phyloP scores from a whole-genome alignment of 192 early-diverging fungal genomes.

The Physocladia obscura region DNA sequence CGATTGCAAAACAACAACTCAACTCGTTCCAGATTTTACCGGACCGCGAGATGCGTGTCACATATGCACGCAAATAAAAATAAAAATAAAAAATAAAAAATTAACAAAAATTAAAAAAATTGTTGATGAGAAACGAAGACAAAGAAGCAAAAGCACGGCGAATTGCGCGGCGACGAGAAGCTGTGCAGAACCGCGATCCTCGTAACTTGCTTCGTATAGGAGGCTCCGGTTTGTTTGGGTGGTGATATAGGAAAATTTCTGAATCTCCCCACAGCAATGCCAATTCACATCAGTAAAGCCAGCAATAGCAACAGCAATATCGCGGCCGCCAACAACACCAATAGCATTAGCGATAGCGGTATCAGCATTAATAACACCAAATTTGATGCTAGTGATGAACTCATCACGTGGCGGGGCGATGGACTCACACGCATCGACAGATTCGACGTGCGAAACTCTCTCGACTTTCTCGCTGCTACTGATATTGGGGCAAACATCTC shows the following conservation, averaged over 20 bases:
- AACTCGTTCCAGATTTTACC: slow-evolving; percentile 62
- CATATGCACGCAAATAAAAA: slow-evolving; percentile 74
- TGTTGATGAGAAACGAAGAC: too few relatives aligned
- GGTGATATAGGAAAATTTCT: too few relatives aligned
- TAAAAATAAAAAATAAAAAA: too few relatives aligned
- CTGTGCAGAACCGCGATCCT: background rate
- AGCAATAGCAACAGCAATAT: background rate
- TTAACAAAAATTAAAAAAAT: too few relatives aligned
- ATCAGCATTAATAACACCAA: too few relatives aligned
- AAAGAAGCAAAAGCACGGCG: background rate
- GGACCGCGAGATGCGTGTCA: slow-evolving; percentile 76
- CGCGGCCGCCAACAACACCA: too few relatives aligned
- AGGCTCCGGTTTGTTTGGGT: background rate
- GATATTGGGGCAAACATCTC: background rate
- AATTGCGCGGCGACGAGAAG: background rate
- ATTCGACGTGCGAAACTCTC: slow-evolving; percentile 12
- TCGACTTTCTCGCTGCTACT: background rate
- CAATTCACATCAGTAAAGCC: background rate
- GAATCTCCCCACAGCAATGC: background rate
- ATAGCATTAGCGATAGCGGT: too few relatives aligned
- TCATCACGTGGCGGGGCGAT: slow-evolving; percentile 11
- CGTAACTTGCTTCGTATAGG: slow-evolving; percentile 2
- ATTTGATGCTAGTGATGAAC: background rate
- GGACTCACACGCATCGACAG: slow-evolving; percentile 18
- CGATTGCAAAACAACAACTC: slow-evolving; percentile 73